Evolutionary conservation across 345 rosid species (phyloP), one percentile per base, ranked within the genome.

Genomic region (Hypericum perforatum): DNA sequence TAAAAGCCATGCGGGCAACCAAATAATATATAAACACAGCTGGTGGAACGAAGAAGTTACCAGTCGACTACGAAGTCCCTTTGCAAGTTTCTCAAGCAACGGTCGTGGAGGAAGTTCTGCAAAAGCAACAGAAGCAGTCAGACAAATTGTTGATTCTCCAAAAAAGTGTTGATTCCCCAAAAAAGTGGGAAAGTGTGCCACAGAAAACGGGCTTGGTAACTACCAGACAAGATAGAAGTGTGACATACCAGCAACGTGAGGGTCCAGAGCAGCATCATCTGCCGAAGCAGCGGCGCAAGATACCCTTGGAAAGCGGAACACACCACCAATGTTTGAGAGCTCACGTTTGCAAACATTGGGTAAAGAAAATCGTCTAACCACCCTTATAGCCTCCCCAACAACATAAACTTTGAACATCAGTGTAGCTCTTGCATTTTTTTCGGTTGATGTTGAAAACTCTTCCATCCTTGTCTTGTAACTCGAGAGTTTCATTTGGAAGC

Each of bases 81-180:
- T 81, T 8, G 89, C 85, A 46, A 87, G 82, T 65, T 80, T 82
- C 79, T 84, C 96, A 0, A 84, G 77, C 56, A 84, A 73, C 38
- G 78, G 85, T n/a, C 81, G 77, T 0, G 92, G 89, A 13, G 89
- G 96, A 70, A 81, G 92, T 73, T 87, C 96, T 84, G 76, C 62
- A 76, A 46, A 46, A 47, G 36, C 39, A 44, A 62, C 42, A 13
- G 0, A 59, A 40, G 32, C 6, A 15, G 12, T 74, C 41, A 61
- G 13, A 59, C 22, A 32, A 50, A 36, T 16, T 39, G 14, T 14
- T n/a, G n/a, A n/a, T n/a, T n/a, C n/a, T n/a, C n/a, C n/a, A n/a
- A n/a, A n/a, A 22, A 22, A 22, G 1, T 22, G 32, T 22, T 22
- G 32, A 22, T 22, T 22, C 32, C 32, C 32, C 32, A 22, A 22